Evolutionary conservation across 768 basidiomycete species (phyloP).

Genomic region (Mycena crocata): DNA sequence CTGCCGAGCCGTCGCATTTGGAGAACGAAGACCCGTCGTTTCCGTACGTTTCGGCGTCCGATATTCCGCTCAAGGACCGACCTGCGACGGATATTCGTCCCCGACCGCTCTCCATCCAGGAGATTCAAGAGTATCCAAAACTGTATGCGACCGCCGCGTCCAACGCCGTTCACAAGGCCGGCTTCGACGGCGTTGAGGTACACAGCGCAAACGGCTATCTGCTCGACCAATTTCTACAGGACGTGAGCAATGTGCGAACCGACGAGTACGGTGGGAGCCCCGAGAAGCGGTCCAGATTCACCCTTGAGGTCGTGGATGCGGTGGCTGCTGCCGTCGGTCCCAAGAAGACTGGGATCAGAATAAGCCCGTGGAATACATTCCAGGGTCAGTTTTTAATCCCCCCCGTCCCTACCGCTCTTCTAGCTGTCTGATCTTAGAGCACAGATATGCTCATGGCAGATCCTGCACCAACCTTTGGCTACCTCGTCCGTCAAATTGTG

Average conservation of each 20-base stretch:
- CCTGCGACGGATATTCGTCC: slow-evolving; percentile 39
- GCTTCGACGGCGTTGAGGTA: slow-evolving; percentile 48
- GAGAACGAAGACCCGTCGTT: slow-evolving; percentile 45
- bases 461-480: slow-evolving; percentile 64
- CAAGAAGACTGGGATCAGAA: slow-evolving; percentile 3
- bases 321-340: slow-evolving; percentile 2
- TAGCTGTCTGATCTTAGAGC: slow-evolving; percentile 17
- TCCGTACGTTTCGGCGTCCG: slow-evolving; percentile 49
- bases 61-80: slow-evolving; percentile 38
- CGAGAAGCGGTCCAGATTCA: not conserved
- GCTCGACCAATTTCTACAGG: slow-evolving; percentile 72
- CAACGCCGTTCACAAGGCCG: slow-evolving; percentile 52
- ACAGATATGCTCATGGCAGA: slow-evolving; percentile 65
- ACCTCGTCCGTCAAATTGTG: slow-evolving; percentile 58
- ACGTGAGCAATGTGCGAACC: slow-evolving; percentile 64
- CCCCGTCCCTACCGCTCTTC: slow-evolving; percentile 16
- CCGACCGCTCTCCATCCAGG: slow-evolving; percentile 56
- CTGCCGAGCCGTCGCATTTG: not conserved
- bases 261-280: slow-evolving; percentile 1
- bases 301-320: slow-evolving; percentile 1
- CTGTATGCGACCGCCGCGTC: slow-evolving; percentile 56
- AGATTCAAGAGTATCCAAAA: slow-evolving; percentile 61
- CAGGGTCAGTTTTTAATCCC: slow-evolving; percentile 46
- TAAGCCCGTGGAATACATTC: slow-evolving; percentile 36
- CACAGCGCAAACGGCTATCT: slow-evolving; percentile 59